Evolutionary conservation across 768 basidiomycete species (phyloP).

Genomic region (Kwoniella dendrophila): DNA sequence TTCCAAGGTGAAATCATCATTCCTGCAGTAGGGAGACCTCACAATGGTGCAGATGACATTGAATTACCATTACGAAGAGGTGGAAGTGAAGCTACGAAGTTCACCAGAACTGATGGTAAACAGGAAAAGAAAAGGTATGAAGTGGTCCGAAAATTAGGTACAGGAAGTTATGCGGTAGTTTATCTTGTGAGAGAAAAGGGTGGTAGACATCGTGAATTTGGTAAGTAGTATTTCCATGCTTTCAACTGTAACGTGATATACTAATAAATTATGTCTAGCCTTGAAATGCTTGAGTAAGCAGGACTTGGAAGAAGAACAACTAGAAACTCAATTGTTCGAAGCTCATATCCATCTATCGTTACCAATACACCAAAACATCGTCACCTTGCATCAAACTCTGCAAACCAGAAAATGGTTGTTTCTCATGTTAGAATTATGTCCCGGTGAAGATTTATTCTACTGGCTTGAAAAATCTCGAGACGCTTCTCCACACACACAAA

Average conservation of each 20-base stretch:
- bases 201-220: constrained; percentile 53
- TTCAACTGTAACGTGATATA: background rate
- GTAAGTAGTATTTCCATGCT: constrained; percentile 33
- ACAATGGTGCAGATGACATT: constrained; percentile 24
- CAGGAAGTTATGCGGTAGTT: constrained; percentile 90
- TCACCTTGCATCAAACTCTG: constrained; percentile 86
- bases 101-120: constrained; percentile 14
- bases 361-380: constrained; percentile 86
- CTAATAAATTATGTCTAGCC: constrained; percentile 62
- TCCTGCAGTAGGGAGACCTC: constrained; percentile 46
- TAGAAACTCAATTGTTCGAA: constrained; percentile 88
- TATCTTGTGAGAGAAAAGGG: constrained; percentile 68
- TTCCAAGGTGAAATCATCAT: constrained; percentile 51
- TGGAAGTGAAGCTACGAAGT: constrained; percentile 42
- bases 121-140: constrained; percentile 61
- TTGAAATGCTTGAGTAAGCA: constrained; percentile 95
- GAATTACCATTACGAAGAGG: constrained; percentile 40
- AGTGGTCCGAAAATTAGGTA: constrained; percentile 81
- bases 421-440: constrained; percentile 91
- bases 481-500: constrained; percentile 49
- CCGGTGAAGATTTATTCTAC: constrained; percentile 96
- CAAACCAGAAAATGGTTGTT: constrained; percentile 90
- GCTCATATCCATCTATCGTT: constrained; percentile 94
- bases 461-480: constrained; percentile 96
- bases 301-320: constrained; percentile 83